phyloP scores from a whole-genome alignment of 2,329 filamentous ascomycete species.

The Geosmithia putterillii region DNA sequence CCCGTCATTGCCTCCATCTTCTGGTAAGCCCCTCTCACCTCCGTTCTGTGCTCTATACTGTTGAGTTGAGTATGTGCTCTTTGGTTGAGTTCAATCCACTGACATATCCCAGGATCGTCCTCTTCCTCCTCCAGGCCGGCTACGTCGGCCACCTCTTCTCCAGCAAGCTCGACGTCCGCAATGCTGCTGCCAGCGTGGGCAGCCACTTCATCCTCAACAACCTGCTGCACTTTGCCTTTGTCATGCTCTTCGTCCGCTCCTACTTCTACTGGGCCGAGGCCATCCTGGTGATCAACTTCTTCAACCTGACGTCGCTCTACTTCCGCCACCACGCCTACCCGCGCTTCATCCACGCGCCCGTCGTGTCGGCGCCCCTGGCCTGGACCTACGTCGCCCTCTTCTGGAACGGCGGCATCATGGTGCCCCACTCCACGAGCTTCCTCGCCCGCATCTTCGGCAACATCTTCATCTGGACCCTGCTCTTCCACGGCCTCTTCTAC shows the following conservation, averaged over 20 bases:
- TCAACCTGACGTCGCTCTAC: constrained; percentile 69
- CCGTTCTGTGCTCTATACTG: no score
- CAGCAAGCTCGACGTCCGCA: constrained; percentile 46
- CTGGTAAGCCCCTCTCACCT: constrained; percentile 40
- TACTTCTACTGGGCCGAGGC: constrained; percentile 68
- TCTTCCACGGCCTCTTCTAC: constrained; percentile 68
- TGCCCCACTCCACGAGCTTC: constrained; percentile 53
- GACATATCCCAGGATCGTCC: constrained; percentile 41
- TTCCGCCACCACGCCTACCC: constrained; percentile 65
- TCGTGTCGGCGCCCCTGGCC: constrained; percentile 62
- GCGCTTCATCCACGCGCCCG: constrained; percentile 63
- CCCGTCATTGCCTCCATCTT: constrained; percentile 54
- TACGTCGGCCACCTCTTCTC: constrained; percentile 72
- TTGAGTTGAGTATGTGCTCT: no score
- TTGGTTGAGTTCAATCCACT: no score
- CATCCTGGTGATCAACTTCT: constrained; percentile 66
- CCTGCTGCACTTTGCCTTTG: constrained; percentile 67
- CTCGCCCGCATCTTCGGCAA: constrained; percentile 74
- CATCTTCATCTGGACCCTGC: constrained; percentile 75
- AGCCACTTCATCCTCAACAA: constrained; percentile 81
- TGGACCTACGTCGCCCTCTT: constrained; percentile 82
- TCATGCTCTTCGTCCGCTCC: constrained; percentile 69
- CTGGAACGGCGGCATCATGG: constrained; percentile 78
- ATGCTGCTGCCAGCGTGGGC: constrained; percentile 63
- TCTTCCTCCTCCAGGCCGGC: constrained; percentile 63